Percentiles rank a stretch among this genome's conserved stretches.
These are phyloP conservation scores for Mortierella sp. DNA, from an alignment of 371 early-diverging fungal species.

Conservation along the genomic window DNA sequence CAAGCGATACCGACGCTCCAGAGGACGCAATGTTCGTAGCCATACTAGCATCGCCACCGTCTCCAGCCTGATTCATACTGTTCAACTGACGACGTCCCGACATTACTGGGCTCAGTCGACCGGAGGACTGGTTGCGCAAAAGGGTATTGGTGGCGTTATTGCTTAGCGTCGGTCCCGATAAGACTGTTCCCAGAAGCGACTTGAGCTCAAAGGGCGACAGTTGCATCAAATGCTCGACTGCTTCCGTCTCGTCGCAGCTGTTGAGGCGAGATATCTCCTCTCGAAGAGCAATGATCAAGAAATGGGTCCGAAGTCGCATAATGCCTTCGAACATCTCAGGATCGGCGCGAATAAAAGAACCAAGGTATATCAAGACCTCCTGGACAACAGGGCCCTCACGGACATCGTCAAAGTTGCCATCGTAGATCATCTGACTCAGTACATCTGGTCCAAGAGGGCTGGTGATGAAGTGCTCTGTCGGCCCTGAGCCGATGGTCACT, in stretches of 20 bases:
- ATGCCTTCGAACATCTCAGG: slow-evolving; percentile 87
- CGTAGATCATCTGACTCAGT: slow-evolving; percentile 72
- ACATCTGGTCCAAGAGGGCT: slow-evolving; percentile 78
- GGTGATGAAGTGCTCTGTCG: slow-evolving; percentile 71
- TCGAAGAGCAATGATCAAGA: slow-evolving; percentile 84
- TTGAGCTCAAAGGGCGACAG: slow-evolving; percentile 86
- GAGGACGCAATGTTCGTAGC: slow-evolving; percentile 29
- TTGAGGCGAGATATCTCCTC: slow-evolving; percentile 85
- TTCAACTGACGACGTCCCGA: slow-evolving; percentile 13
- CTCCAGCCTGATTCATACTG: slow-evolving; percentile 7
- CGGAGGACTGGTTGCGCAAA: slow-evolving; percentile 62
- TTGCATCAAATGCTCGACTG: slow-evolving; percentile 84
- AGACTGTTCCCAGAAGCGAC: slow-evolving; percentile 76
- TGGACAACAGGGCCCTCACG: slow-evolving; percentile 89
- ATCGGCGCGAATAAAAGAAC: slow-evolving; percentile 76
- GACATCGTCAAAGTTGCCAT: slow-evolving; percentile 73
- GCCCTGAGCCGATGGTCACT: slow-evolving; percentile 82
- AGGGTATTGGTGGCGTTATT: slow-evolving; percentile 58
- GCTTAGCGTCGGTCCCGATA: slow-evolving; percentile 74
- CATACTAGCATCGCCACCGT: slow-evolving; percentile 18
- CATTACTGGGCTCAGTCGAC: slow-evolving; percentile 56
- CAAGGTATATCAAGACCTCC: slow-evolving; percentile 84
- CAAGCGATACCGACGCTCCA: slow-evolving; percentile 21
- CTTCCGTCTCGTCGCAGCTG: slow-evolving; percentile 81
- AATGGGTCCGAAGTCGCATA: slow-evolving; percentile 83